Conservation (phyloP, 106 monocot species). For the Hemerocallis citrina region DNA sequence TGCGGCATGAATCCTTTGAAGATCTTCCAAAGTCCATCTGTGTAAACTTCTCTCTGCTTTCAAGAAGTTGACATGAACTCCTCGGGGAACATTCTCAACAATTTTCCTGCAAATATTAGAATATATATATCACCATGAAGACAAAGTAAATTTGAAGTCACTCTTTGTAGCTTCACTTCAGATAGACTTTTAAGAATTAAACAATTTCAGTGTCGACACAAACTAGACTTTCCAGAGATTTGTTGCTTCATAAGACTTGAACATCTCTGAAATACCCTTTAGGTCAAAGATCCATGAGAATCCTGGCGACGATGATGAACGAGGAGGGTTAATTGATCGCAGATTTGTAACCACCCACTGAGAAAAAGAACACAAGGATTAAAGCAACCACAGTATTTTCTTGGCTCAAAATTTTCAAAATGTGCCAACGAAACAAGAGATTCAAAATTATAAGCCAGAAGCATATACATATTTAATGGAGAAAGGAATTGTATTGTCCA, state of each 20-base stretch:
- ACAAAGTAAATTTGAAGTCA: neutral
- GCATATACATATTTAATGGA: too few species aligned
- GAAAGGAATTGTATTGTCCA: too few species aligned
- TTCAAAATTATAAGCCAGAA: too few species aligned
- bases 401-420: too few species aligned
- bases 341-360: constrained; percentile 97
- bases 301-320: constrained; percentile 18
- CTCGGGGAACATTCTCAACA: constrained; percentile 89
- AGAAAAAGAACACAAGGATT: constrained; percentile 4
- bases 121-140: neutral
- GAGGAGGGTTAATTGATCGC: constrained; percentile 14
- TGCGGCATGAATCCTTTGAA: constrained; percentile 90
- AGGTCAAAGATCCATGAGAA: constrained; percentile 94
- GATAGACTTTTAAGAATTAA: neutral
- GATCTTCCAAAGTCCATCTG: constrained; percentile 97
- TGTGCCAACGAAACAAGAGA: too few species aligned
- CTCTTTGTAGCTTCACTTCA: neutral
- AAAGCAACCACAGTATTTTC: neutral
- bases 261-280: constrained; percentile 83
- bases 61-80: constrained; percentile 90
- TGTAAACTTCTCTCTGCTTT: constrained; percentile 98
- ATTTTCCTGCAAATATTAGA: constrained; percentile 43
- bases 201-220: neutral
- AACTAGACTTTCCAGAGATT: constrained; percentile 60
- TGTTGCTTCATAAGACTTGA: constrained; percentile 85